These are phyloP conservation scores for Persicaria maculosa DNA, from an alignment of 148 eudicot species.

Conservation along the genomic window DNA sequence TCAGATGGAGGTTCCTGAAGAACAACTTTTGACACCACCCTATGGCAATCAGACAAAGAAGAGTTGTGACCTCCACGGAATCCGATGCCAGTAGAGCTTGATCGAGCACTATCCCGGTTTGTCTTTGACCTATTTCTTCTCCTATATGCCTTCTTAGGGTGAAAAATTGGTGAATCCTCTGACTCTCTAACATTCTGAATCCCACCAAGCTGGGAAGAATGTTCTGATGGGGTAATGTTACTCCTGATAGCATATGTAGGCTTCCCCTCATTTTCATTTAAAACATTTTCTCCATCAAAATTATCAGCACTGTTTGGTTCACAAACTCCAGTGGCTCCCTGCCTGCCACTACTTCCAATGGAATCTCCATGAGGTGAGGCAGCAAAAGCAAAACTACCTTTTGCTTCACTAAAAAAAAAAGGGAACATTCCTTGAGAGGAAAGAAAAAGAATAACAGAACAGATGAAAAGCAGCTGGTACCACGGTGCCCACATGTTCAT, in stretches of 20 bases:
- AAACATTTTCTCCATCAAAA: constrained; percentile 68
- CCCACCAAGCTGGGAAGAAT: constrained; percentile 50
- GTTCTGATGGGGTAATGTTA: constrained; percentile 44
- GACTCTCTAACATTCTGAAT: constrained; percentile 40
- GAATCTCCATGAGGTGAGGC: constrained; percentile 92
- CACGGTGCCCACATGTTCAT: neutral
- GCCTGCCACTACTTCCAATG: constrained; percentile 86
- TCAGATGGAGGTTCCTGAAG: constrained; percentile 35
- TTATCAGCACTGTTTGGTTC: constrained; percentile 96
- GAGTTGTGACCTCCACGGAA: constrained; percentile 43
- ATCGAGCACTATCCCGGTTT: constrained; percentile 65
- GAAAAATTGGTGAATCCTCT: constrained; percentile 53
- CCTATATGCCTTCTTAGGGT: constrained; percentile 70
- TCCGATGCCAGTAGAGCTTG: constrained; percentile 48
- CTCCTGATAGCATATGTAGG: constrained; percentile 31
- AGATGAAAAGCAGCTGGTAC: neutral
- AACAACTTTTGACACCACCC: constrained; percentile 23
- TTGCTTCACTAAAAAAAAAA: constrained; percentile 64
- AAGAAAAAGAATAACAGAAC: neutral
- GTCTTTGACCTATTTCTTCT: constrained; percentile 65
- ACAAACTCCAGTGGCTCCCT: constrained; percentile 43
- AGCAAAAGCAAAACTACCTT: constrained; percentile 75
- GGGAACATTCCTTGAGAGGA: neutral
- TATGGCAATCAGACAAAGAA: constrained; percentile 39
- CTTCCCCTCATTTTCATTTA: constrained; percentile 42